Evolutionary conservation across 768 basidiomycete genomes (phyloP), one percentile per base, ranked within the genome.

Genomic region (Podaxis sp.): DNA sequence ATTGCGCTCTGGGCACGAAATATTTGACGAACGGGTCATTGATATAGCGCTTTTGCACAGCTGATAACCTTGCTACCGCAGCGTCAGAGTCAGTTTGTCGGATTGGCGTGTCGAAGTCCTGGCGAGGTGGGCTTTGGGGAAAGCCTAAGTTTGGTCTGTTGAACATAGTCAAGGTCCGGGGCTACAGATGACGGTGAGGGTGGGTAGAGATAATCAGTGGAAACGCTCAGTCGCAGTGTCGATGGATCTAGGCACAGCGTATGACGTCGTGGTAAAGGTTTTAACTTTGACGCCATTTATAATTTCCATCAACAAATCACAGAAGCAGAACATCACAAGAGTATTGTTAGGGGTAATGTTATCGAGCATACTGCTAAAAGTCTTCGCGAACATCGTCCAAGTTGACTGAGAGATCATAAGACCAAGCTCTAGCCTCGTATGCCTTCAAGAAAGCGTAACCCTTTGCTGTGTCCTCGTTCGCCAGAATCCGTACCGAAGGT

Each of bases 71-170:
- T n/a, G 93, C 92, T 2, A 89, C 75, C 2, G 90, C 86, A 0
- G 94, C 94, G 69, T 96, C 94, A 27, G 81, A 80, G 74, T 96
- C 93, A 0, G 94, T 96, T 29, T 83, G 80, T 50, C 93, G 89
- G 57, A 91, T 80, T 24, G 90, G 78, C 27, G 80, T 77, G 69
- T 92, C 90, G 3, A 78, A 63, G 64, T 89, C 87, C 36, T 55
- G 58, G 22, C 59, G 33, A 41, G 47, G 46, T 6, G 59, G 56
- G 8, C 55, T 49, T 22, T 55, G 59, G 25, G 59, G 57, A 37
- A 66, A 64, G 57, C 43, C 43, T 1, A 55, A 22, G 41, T 24
- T 25, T n/a, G 60, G 43, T 15, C 36, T 40, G n/a, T 54, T 61
- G 47, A n/a, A 62, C 61, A 56, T 62, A 22, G 27, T 13, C 15